Percentiles rank a stretch among this genome's conserved stretches.
Conservation (phyloP, 1,284 basidiomycete genomes). For the Cerrena zonata region DNA sequence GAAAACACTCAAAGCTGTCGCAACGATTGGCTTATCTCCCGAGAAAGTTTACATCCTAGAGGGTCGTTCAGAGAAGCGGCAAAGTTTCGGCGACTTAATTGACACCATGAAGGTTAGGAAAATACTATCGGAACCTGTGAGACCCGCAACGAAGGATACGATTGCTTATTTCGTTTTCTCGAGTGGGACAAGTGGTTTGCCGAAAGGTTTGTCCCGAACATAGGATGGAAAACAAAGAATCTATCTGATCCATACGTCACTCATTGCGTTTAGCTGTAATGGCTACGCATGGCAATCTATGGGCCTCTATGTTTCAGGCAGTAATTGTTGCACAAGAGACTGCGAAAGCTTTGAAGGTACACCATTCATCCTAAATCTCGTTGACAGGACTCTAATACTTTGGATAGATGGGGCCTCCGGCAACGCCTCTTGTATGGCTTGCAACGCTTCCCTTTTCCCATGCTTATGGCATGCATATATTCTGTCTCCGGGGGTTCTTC, state of each 20-base stretch:
- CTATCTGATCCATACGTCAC: neutral
- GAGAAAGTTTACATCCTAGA: constrained; percentile 43
- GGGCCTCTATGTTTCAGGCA: neutral
- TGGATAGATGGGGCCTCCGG: neutral
- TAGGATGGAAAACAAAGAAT: too few species aligned
- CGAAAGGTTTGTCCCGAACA: constrained; percentile 56
- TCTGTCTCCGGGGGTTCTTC: constrained; percentile 7
- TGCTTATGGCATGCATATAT: constrained; percentile 9
- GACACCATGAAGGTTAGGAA: constrained; percentile 10
- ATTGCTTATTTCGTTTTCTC: constrained; percentile 65
- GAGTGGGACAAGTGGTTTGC: constrained; percentile 65
- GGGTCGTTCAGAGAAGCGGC: constrained; percentile 31
- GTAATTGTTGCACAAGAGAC: neutral
- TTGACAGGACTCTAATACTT: neutral
- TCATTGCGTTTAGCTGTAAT: constrained; percentile 46
- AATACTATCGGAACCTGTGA: constrained; percentile 33
- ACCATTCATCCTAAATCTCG: neutral
- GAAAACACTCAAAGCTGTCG: constrained; percentile 40
- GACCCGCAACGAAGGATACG: constrained; percentile 44
- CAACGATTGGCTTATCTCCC: constrained; percentile 38
- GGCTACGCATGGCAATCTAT: constrained; percentile 62
- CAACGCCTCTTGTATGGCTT: neutral
- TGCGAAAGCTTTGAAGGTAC: constrained; percentile 3
- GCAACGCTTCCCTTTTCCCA: constrained; percentile 8
- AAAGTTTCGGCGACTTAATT: constrained; percentile 41